Evolutionary conservation across 305 asterid genomes (phyloP).

Genomic region (Solanum hybrid): DNA sequence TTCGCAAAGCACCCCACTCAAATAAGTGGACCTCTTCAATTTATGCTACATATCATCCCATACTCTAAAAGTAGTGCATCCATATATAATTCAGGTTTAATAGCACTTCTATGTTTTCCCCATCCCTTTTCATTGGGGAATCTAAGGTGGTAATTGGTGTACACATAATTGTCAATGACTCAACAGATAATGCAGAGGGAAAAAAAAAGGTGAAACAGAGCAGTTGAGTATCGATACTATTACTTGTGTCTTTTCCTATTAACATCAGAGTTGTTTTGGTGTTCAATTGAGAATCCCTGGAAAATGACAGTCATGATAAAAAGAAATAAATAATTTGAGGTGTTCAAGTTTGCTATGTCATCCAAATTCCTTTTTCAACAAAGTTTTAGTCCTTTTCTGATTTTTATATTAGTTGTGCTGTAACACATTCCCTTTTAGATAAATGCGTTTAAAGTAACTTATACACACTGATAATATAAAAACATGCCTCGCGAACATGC

Average conservation of each 20-base stretch:
- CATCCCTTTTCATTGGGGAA: neutral
- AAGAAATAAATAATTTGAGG: neutral
- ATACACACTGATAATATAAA: neutral
- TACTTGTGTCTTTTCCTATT: neutral
- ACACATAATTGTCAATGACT: neutral
- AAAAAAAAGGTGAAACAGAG: neutral
- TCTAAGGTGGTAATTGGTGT: neutral
- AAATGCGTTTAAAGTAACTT: neutral
- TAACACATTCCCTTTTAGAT: neutral
- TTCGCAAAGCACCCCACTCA: neutral
- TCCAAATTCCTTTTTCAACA: neutral
- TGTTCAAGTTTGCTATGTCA: neutral
- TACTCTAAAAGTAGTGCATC: neutral
- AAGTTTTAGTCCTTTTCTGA: neutral
- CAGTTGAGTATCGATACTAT: neutral
- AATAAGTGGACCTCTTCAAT: neutral
- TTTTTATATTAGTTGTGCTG: neutral
- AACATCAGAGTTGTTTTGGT: neutral
- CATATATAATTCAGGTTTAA: neutral
- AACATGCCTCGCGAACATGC: neutral
- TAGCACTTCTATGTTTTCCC: neutral
- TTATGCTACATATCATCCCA: neutral
- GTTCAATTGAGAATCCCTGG: neutral
- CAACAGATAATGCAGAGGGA: neutral
- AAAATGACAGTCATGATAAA: neutral